phyloP scores from a whole-genome alignment of 169 alveolate species.

The Plasmodium blacklocki region DNA sequence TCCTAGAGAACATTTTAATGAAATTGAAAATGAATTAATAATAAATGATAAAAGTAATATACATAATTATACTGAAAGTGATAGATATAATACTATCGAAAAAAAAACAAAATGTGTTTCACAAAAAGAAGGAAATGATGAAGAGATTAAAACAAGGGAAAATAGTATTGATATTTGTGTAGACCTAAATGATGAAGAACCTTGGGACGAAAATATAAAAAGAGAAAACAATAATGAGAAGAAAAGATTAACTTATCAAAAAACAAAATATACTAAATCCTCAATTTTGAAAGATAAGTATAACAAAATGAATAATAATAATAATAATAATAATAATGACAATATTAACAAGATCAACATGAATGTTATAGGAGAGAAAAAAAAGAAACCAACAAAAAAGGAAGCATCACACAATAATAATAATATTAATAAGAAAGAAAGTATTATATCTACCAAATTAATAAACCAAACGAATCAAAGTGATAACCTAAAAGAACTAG shows the following conservation, averaged over 20 bases:
- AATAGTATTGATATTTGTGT: conserved; percentile 39
- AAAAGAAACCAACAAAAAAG: background rate
- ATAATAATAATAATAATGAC: background rate
- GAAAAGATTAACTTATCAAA: background rate
- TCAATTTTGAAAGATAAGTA: background rate
- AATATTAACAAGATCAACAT: too few species aligned
- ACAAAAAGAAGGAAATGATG: conserved; percentile 8
- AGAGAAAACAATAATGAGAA: background rate
- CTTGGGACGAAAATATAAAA: conserved; percentile 49
- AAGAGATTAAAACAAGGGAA: background rate
- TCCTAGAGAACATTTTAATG: too few species aligned
- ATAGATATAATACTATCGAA: too few species aligned
- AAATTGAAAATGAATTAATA: too few species aligned
- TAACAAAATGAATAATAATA: too few species aligned
- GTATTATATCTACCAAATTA: background rate
- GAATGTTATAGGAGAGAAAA: background rate
- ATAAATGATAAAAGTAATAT: too few species aligned
- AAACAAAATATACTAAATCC: background rate
- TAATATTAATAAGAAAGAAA: background rate
- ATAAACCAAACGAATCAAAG: background rate
- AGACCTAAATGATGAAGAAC: conserved; percentile 67
- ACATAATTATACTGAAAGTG: too few species aligned
- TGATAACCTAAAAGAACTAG: conserved; percentile 40
- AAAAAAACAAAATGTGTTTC: background rate
- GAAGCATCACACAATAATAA: background rate